Base-by-base conservation (phyloP, 129 eudicot genomes). In the Lactuca saligna region DNA sequence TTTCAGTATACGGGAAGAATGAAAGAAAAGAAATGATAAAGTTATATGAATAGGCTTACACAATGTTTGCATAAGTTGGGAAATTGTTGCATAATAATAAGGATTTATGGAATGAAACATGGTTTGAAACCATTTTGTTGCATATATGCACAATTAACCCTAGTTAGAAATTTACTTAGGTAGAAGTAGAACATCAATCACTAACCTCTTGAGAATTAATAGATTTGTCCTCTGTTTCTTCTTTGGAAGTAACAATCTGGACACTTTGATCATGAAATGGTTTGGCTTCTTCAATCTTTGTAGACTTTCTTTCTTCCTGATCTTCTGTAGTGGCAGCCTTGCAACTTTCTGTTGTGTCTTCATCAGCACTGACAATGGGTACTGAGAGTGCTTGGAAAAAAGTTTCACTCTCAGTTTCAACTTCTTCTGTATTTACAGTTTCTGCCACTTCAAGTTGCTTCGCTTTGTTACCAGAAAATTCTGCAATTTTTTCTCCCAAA, bases 381-480 rank as follows among this genome's bases (percentile, higher is more conserved):
- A 60, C 75, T 54, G 84, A 71, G 82, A 72, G 66, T 75, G 84
- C 46, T 71, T 38, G 54, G 57, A 79, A 72, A 82, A 85, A 79
- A 46, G 6, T 44, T 60, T 67, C 82, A 72, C 82, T 79, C 77
- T 70, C 78, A 32, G 72, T 63, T 55, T 71, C 76, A 53, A 53
- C 46, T 61, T 57, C 50, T 25, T 25, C 29, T 55, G 41, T 75
- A 65, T 65, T 32, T 76, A 51, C 75, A 66, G 64, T 71, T 60
- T 71, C 75, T 71, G 66, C 81, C 78, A 58, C 68, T 39, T 72
- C 84, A 55, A 49, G 75, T 70, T 66, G 65, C 69, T 60, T 70
- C 68, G 56, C 80, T 63, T 76, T 75, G 72, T 68, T 81, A 31
- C 35, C 70, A 6, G 41, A 57, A 65, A 34, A 63, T 73, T 70